Evolutionary conservation across 2,329 filamentous ascomycete species (phyloP).

Genomic region (Botrytis tulipae): DNA sequence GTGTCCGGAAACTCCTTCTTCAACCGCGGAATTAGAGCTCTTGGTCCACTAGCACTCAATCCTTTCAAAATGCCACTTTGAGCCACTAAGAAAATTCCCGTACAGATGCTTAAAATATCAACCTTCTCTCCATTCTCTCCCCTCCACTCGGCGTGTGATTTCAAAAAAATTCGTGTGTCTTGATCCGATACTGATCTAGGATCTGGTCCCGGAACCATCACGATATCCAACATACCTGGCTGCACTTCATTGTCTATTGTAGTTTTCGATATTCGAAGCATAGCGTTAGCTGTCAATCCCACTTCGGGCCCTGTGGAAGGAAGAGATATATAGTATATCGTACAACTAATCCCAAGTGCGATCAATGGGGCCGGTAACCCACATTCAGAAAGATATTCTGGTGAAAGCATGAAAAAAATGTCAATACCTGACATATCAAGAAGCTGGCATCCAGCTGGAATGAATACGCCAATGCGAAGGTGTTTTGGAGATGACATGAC

Average conservation of each 20-base stretch:
- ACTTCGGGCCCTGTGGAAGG: constrained; percentile 41
- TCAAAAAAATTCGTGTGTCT: constrained; percentile 45
- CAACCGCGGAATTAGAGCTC: constrained; percentile 43
- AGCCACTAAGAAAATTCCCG: constrained; percentile 49
- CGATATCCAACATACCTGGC: constrained; percentile 51
- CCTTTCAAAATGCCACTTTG: constrained; percentile 50
- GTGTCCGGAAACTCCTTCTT: constrained; percentile 42
- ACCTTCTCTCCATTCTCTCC: constrained; percentile 38
- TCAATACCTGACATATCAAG: neutral
- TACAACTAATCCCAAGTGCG: constrained; percentile 45
- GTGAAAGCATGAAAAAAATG: constrained; percentile 40
- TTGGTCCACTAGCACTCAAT: constrained; percentile 48
- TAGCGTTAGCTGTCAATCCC: constrained; percentile 44
- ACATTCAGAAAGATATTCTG: constrained; percentile 45
- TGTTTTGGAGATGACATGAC: neutral
- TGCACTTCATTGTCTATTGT: constrained; percentile 47
- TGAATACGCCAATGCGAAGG: neutral
- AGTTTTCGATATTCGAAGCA: constrained; percentile 45
- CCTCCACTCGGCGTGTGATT: constrained; percentile 39
- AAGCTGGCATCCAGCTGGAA: neutral
- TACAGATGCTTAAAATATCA: constrained; percentile 53
- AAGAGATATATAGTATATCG: constrained; percentile 49
- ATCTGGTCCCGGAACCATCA: constrained; percentile 52
- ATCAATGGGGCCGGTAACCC: constrained; percentile 42
- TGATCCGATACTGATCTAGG: constrained; percentile 40